Evolutionary conservation across 2,329 filamentous ascomycete genomes (phyloP), one percentile per base, ranked within the genome.

Genomic region (Rhytidhysteron rufulum): DNA sequence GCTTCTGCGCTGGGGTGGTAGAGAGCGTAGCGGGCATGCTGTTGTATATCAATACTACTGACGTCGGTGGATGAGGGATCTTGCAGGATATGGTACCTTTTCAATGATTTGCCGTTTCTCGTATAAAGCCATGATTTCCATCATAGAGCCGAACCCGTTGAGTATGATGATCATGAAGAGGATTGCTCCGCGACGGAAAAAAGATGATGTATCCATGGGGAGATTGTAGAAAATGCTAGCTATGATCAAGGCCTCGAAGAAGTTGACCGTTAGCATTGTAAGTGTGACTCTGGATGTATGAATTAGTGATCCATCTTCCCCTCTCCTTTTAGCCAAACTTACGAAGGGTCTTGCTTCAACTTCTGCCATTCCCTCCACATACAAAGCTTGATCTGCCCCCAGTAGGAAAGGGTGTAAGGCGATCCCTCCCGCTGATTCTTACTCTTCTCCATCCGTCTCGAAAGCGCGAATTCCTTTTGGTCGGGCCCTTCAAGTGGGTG

Each of bases 1-100:
- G 88, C 87, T 72, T 96, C 89, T 4, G 88, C 84, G 7, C 84
- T 86, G 0, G 90, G 88, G 57, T 94, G 89, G 53, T 95, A 95
- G 27, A 95, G 77, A 11, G 88, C 88, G 60, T 95, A 95, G 19
- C 36, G 15, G 31, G 16, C 24, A 17, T 33, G 31, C 78, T 72
- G 37, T 75, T 75, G 53, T 83, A 30, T 4, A 8, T 16, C 3
- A 13, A 30, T 30, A 30, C 5, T 30, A n/a, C 27, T 30, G 13
- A 30, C 16, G 27, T 16, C 27, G 27, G 8, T 13, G 8, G 1
- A 57, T 57, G 5, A 16, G 27, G 13, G 8, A 30, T 4, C 5
- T 5, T 8, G 16, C 27, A 4, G 13, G 16, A 36, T 84, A 81
- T 39, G 75, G 70, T 54, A 95, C 90, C 60, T 95, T 95, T 56